phyloP scores from a whole-genome alignment of 306 rosid genomes.

The Medicago ruthenica region DNA sequence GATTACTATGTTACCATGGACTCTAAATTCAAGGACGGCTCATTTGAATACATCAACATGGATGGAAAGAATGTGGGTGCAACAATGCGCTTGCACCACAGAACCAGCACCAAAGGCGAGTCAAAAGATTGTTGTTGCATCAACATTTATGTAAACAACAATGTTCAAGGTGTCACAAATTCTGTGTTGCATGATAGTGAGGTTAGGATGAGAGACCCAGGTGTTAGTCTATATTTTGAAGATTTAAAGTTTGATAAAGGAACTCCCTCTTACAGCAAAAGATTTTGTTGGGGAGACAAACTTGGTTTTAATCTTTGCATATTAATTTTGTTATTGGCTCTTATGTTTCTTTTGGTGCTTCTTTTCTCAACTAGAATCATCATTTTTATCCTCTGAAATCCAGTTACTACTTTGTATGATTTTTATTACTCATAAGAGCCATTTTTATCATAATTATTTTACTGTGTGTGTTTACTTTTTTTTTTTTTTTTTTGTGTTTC shows the following conservation, averaged over 20 bases:
- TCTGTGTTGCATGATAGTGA: conserved; percentile 52
- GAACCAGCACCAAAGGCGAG: conserved; percentile 46
- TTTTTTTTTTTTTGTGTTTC: too few species aligned
- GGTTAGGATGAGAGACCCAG: conserved; percentile 54
- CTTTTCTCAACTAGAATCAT: conserved; percentile 46
- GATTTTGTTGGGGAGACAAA: not conserved
- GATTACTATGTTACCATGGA: conserved; percentile 34
- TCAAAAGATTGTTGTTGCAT: conserved; percentile 51
- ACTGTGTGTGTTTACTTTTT: too few species aligned
- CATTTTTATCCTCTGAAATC: conserved; percentile 25
- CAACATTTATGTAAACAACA: conserved; percentile 58
- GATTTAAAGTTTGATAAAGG: conserved; percentile 41
- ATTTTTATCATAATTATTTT: too few species aligned
- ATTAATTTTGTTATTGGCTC: conserved; percentile 29
- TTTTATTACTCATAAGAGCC: too few species aligned
- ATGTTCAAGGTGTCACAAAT: conserved; percentile 54
- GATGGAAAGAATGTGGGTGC: conserved; percentile 55
- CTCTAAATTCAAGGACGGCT: conserved; percentile 40
- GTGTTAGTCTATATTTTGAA: conserved; percentile 47
- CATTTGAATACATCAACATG: conserved; percentile 53
- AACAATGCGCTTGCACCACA: conserved; percentile 47
- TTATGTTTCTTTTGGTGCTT: conserved; percentile 37
- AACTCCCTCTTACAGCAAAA: conserved; percentile 12
- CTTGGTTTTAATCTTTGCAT: conserved; percentile 38
- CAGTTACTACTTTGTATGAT: not conserved